Evolutionary conservation across 768 basidiomycete species (phyloP).

Genomic region (Suillus clintonianus): DNA sequence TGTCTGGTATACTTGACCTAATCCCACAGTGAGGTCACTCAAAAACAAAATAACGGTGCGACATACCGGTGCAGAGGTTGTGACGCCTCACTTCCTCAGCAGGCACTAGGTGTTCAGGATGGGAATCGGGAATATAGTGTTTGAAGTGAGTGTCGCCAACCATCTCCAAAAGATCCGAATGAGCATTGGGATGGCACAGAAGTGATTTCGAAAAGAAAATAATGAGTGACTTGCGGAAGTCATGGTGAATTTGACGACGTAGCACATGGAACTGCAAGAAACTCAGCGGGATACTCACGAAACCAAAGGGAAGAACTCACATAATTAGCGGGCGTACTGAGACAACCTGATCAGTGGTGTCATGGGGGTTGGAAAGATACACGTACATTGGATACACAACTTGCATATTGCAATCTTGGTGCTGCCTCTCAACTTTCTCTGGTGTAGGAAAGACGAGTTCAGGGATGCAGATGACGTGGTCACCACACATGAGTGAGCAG

Average conservation of each 20-base stretch:
- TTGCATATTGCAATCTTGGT: conserved; percentile 99
- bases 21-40: conserved; percentile 2
- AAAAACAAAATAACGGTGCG: not conserved
- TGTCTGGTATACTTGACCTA: conserved; percentile 92
- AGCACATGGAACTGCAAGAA: conserved; percentile 84
- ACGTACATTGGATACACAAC: conserved; percentile 94
- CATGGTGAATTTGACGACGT: conserved; percentile 94
- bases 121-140: conserved; percentile 87
- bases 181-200: conserved; percentile 90
- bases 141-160: conserved; percentile 87
- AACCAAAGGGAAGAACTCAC: conserved; percentile 37
- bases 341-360: conserved; percentile 10
- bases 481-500: conserved; percentile 35
- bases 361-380: not conserved
- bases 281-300: conserved; percentile 6
- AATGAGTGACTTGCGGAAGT: conserved; percentile 93
- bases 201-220: conserved; percentile 95
- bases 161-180: conserved; percentile 88
- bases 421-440: conserved; percentile 90
- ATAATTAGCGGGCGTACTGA: conserved; percentile 92
- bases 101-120: conserved; percentile 67
- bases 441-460: conserved; percentile 74
- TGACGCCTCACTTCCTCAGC: conserved; percentile 90
- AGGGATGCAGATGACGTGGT: conserved; percentile 40
- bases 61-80: conserved; percentile 79